Conservation (phyloP, 352 stramenopile genomes). For the Phytophthora cactorum region DNA sequence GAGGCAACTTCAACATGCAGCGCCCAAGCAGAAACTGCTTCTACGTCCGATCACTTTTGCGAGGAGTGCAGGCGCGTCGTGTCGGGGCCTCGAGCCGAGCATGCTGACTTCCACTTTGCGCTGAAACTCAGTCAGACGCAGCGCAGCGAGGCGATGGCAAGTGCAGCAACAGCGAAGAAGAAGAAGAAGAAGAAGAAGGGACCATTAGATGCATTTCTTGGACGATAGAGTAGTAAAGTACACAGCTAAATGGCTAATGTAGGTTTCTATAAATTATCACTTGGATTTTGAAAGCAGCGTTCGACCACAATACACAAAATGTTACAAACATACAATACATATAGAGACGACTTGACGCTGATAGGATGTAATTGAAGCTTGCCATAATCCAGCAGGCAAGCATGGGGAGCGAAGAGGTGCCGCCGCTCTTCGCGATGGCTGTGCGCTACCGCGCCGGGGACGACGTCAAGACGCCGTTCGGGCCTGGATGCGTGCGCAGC, state of each 20-base stretch:
- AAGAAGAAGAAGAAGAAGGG: conserved; percentile 38
- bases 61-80: conserved; percentile 43
- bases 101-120: conserved; percentile 69
- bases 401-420: conserved; percentile 46
- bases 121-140: conserved; percentile 47
- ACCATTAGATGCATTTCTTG: conserved; percentile 59
- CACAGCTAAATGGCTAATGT: conserved; percentile 3
- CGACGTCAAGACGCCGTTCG: conserved; percentile 71
- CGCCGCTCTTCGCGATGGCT: conserved; percentile 73
- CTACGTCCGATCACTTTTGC: conserved; percentile 38
- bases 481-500: conserved; percentile 51
- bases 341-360: conserved; percentile 2
- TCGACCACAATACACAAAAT: not conserved
- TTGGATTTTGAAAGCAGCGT: not conserved
- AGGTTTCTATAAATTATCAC: not conserved
- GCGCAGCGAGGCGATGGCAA: conserved; percentile 20
- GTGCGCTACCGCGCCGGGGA: conserved; percentile 73
- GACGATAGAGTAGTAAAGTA: conserved; percentile 16
- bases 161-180: conserved; percentile 4
- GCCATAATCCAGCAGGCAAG: not conserved
- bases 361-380: conserved; percentile 14
- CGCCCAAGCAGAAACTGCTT: conserved; percentile 8
- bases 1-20: conserved; percentile 30
- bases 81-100: conserved; percentile 44
- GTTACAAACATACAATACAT: not conserved